Conservation (phyloP, 169 alveolate genomes). For the Eimeria falciformis region DNA sequence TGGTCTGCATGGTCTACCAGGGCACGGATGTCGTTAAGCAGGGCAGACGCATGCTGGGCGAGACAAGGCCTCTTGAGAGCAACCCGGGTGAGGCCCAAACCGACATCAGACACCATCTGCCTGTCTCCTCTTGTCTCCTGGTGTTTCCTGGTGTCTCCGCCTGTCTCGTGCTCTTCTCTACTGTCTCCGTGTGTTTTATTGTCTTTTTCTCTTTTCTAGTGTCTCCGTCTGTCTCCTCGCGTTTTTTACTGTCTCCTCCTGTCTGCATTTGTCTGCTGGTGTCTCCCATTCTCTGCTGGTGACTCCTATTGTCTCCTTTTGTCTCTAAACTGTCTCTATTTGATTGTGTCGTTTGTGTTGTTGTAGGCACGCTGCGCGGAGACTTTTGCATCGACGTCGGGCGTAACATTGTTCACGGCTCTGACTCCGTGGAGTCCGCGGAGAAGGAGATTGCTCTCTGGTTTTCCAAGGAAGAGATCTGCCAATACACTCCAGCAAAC, state of each 20-base stretch:
- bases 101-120: no score
- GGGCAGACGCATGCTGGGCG: slow-evolving; percentile 96
- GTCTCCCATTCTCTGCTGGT: no score
- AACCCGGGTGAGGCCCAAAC: slow-evolving; percentile 64
- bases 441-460: slow-evolving; percentile 68
- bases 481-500: slow-evolving; percentile 27
- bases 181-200: no score
- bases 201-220: no score
- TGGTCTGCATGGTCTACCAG: slow-evolving; percentile 98
- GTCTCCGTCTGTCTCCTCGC: no score
- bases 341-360: not conserved
- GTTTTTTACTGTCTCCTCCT: no score
- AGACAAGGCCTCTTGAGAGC: slow-evolving; percentile 91
- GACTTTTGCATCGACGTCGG: slow-evolving; percentile 72
- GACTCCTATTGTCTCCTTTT: no score
- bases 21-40: slow-evolving; percentile 95
- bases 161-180: no score
- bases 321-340: not conserved
- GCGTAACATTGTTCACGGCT: slow-evolving; percentile 73
- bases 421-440: slow-evolving; percentile 74
- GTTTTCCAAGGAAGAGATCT: slow-evolving; percentile 69
- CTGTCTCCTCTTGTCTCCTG: no score
- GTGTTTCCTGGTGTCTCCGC: no score
- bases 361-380: slow-evolving; percentile 73
- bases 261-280: no score